Base-by-base conservation (phyloP, 257 asterid genomes). In the Solanum habrochaites region DNA sequence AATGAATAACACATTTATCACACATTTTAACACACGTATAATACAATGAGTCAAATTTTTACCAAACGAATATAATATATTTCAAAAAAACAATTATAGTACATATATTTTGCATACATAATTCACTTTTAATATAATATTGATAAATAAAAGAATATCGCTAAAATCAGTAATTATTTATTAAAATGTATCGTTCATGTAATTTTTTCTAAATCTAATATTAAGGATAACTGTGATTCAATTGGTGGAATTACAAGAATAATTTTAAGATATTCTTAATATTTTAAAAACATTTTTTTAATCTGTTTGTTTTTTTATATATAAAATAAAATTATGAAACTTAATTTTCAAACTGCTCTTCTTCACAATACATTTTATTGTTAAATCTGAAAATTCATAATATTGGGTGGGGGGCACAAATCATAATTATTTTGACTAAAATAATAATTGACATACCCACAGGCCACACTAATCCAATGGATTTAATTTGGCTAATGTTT, bases 1-100 rank as follows among this genome's bases (percentile, higher is more conserved):
- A 5, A 32, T 4, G 35, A 1, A 32, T 32, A 0, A 32, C 5
- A 32, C 0, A 32, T 32, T 32, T 32, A 32, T 0, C 35, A 1
- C 35, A 32, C 35, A 32, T 32, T 32, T 32, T 32, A 32, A 32
- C 4, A 32, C 0, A 32, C 35, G 5, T 32, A 32, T 32, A 32
- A 32, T 1, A 32, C 0, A 32, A 32, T 32, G 35, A 32, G 35
- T 32, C 35, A 32, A 32, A 0, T 32, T 32, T 32, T 32, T 32
- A 32, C 5, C 35, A 32, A 32, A 32, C 1, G 1, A 32, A 32
- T 5, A 32, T 32, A 32, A 32, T 32, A 32, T 3, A 32, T 32
- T 32, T 32, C 5, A 32, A 32, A 32, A 32, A 32, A 32, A 31
- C 0, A 32, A 32, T 32, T 4, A 32, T 32, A 32, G 4, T 32